A percentile compares a stretch with the other conserved stretches of the same genome.
These are phyloP conservation scores for Aspergillus sparsus DNA, from an alignment of 495 filamentous ascomycete species.

Conservation along the genomic window DNA sequence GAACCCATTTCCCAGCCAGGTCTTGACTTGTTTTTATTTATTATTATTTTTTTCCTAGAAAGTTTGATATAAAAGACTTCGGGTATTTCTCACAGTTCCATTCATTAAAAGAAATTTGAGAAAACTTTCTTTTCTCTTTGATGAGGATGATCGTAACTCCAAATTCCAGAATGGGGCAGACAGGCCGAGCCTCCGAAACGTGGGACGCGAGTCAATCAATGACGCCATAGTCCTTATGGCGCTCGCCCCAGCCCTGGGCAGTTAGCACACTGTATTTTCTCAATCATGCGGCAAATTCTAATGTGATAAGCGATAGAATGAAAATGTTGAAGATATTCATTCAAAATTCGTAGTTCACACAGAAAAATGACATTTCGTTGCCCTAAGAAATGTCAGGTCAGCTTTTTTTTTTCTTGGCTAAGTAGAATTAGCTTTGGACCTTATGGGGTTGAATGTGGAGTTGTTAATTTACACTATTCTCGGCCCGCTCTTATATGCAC, in stretches of 20 bases:
- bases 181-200: conserved; percentile 26
- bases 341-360: too few species aligned
- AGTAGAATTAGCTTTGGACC: background rate
- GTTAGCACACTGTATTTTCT: too few species aligned
- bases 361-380: background rate
- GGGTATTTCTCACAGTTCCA: too few species aligned
- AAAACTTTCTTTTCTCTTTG: conserved; percentile 15
- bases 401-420: background rate
- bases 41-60: too few species aligned
- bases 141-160: conserved; percentile 21
- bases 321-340: background rate
- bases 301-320: background rate
- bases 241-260: too few species aligned
- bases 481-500: conserved; percentile 17
- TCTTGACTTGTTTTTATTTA: too few species aligned
- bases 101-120: conserved; percentile 4
- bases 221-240: conserved; percentile 20
- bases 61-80: too few species aligned
- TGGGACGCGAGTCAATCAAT: conserved; percentile 33
- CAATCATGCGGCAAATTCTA: background rate
- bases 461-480: conserved; percentile 31
- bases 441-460: conserved; percentile 30
- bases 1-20: too few species aligned
- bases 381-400: background rate
- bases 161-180: conserved; percentile 19